These are phyloP conservation scores for Cercospora berteroae DNA, from an alignment of 2,329 filamentous ascomycete genomes.

Conservation along the genomic window DNA sequence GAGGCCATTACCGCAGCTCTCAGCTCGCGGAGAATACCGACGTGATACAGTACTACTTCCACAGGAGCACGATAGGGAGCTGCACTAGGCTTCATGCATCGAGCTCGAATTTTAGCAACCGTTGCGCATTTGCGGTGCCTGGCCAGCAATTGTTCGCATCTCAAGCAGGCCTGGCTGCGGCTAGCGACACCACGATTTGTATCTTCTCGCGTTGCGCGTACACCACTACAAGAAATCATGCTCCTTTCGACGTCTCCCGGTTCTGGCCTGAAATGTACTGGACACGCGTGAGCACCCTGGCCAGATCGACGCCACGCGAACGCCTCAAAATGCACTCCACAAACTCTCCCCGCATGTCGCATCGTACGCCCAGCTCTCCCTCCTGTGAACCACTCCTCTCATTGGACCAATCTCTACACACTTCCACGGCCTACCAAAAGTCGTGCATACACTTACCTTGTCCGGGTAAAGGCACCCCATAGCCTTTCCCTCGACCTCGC, in stretches of 20 bases:
- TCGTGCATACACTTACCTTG: neutral
- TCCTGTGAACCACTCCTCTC: neutral
- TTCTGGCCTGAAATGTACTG: neutral
- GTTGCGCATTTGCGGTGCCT: neutral
- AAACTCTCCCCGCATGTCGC: slow-evolving; percentile 7
- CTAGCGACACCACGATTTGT: neutral
- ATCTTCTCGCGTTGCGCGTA: neutral
- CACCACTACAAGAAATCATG: neutral
- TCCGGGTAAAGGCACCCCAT: neutral
- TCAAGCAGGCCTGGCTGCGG: neutral
- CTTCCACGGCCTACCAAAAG: neutral
- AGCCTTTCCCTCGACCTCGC: neutral
- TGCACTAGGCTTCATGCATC: neutral
- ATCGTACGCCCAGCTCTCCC: neutral
- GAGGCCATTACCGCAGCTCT: neutral
- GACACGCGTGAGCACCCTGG: neutral
- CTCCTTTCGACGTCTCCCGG: neutral
- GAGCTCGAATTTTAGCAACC: neutral
- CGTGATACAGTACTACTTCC: neutral
- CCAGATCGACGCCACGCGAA: slow-evolving; percentile 2
- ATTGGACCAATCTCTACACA: neutral
- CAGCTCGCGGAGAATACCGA: neutral
- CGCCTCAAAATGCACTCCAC: slow-evolving; percentile 6
- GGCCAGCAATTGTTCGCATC: neutral
- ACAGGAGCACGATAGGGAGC: neutral